Evolutionary conservation across 441 rosid species (phyloP).

Genomic region (Capsella rubella): DNA sequence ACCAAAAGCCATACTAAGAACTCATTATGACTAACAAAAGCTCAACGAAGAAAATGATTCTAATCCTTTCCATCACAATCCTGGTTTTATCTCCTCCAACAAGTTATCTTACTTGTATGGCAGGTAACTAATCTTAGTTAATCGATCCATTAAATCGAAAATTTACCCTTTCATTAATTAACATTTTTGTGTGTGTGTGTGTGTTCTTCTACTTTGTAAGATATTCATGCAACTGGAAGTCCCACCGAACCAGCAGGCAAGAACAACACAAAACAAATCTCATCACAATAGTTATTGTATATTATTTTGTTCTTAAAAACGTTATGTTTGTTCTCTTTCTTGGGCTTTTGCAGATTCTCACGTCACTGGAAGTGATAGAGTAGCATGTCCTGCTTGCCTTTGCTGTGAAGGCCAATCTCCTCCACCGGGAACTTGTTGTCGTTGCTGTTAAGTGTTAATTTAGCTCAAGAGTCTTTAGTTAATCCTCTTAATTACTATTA

Average conservation of each 20-base stretch:
- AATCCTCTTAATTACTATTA: background rate
- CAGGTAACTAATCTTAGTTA: constrained; percentile 6
- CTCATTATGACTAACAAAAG: background rate
- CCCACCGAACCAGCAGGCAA: constrained; percentile 13
- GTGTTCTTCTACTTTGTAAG: background rate
- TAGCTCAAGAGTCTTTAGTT: background rate
- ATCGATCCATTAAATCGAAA: background rate
- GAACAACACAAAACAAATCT: background rate
- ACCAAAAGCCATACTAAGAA: background rate
- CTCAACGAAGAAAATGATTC: background rate
- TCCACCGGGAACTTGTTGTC: constrained; percentile 29
- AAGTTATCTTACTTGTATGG: constrained; percentile 11
- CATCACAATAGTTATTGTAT: background rate
- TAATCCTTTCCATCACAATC: constrained; percentile 1
- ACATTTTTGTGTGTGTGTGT: background rate
- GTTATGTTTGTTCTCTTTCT: background rate
- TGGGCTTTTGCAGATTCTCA: constrained; percentile 1
- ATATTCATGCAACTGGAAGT: constrained; percentile 10
- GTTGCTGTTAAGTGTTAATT: background rate
- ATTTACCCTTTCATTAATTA: background rate
- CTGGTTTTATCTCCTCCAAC: constrained; percentile 3
- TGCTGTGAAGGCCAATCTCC: constrained; percentile 9
- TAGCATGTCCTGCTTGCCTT: constrained; percentile 19
- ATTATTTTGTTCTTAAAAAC: background rate
- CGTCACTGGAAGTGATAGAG: constrained; percentile 9